Base-by-base conservation (phyloP, 257 asterid species). In the Jacaranda copaia region DNA sequence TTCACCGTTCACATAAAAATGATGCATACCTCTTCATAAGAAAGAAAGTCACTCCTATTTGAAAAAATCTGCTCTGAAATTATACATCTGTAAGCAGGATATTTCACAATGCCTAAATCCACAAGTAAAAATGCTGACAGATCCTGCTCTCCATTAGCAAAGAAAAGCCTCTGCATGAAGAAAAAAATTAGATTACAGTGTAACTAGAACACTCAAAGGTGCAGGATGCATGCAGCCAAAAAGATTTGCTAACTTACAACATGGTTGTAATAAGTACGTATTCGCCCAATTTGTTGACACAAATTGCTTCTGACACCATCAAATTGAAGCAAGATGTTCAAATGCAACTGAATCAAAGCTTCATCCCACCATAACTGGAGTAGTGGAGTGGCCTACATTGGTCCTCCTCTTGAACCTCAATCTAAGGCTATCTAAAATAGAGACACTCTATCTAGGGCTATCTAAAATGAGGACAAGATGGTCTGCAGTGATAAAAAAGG, bases 101-200 rank as follows among this genome's bases (percentile, higher is more conserved):
- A 95, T 72, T 89, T 93, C 79, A 91, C 83, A 62, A 95, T 84
- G 82, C 98, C 99, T 65, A 95, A 83, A 82, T 93, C 98, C 74
- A 88, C 93, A 72, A 95, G 97, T 81, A 91, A 81, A 85, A 95
- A 93, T n/a, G 98, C 83, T 4, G 97, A 93, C 72, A 95, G 86
- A 81, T 91, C 94, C 81, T 89, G 98, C 85, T 95, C 99, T 68
- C 98, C 98, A 82, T 93, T 95, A 76, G 93, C 91, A 86, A 95
- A 95, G 89, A 95, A 95, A 83, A 95, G 96, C 87, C 99, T 88
- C 99, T 95, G 88, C 73, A 82, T 43, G 75, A 76, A 77, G 73
- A 70, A 56, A 61, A 55, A 38, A 59, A 70, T 73, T 55, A 80
- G 57, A 86, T 83, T 38, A 63, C 25, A 60, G 70, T 74, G 58